Evolutionary conservation across 345 rosid species (phyloP).

Genomic region (Eucalyptus lansdowneana): DNA sequence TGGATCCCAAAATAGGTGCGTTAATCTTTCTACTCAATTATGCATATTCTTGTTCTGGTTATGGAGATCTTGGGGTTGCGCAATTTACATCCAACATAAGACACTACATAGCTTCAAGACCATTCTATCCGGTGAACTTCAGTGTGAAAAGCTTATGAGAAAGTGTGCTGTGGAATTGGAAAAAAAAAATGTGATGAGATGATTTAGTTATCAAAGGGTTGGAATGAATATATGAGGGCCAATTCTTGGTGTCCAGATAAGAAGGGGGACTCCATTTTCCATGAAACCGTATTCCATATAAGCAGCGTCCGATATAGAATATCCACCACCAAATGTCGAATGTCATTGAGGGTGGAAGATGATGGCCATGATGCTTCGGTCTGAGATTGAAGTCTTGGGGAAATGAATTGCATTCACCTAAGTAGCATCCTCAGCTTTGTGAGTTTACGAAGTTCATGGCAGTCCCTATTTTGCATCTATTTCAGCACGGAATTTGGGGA

Average conservation of each 20-base stretch:
- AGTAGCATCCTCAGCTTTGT: background rate
- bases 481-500: background rate
- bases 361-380: no score
- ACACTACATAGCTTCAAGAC: no score
- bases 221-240: background rate
- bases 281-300: background rate
- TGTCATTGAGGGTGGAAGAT: background rate
- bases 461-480: no score
- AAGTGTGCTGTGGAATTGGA: background rate
- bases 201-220: background rate
- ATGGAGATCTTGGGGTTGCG: no score
- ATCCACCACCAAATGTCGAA: background rate
- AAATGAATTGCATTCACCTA: background rate
- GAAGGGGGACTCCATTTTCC: background rate
- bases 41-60: no score
- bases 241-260: background rate
- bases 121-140: no score
- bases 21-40: no score
- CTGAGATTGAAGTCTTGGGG: background rate
- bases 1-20: no score
- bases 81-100: accelerated
- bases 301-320: background rate
- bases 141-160: background rate
- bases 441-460: background rate
- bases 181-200: background rate